Evolutionary conservation across 805 yeast species (phyloP).

Genomic region (Pichia cephalocereana): DNA sequence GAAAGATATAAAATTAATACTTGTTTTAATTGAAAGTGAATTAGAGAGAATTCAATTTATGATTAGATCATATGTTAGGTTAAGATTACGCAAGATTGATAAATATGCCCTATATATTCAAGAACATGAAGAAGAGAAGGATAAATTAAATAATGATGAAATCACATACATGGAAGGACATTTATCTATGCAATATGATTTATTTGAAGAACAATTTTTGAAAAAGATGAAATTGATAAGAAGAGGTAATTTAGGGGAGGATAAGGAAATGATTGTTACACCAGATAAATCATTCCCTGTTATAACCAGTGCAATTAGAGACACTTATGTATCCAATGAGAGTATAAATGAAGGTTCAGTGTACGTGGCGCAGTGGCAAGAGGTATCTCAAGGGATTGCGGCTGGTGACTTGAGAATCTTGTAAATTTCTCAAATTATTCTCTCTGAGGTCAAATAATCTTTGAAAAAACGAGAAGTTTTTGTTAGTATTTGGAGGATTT

Average conservation of each 20-base stretch:
- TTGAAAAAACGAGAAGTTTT: background rate
- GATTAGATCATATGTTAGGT: conserved; percentile 70
- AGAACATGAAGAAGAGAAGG: conserved; percentile 28
- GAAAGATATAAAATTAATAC: conserved; percentile 61
- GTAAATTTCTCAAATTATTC: no score
- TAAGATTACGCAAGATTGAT: conserved; percentile 71
- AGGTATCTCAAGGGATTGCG: background rate
- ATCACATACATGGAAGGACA: conserved; percentile 60
- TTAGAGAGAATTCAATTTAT: conserved; percentile 79
- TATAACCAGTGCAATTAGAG: conserved; percentile 27
- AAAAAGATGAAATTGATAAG: conserved; percentile 47
- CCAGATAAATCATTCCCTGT: conserved; percentile 71
- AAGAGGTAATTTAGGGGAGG: conserved; percentile 65
- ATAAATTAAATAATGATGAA: conserved; percentile 51
- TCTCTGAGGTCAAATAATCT: no score
- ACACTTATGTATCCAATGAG: background rate
- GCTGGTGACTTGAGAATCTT: no score
- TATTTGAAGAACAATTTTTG: conserved; percentile 62
- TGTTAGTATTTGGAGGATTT: no score
- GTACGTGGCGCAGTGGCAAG: background rate
- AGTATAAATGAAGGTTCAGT: background rate
- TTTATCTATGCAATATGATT: conserved; percentile 49
- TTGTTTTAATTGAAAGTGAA: conserved; percentile 85
- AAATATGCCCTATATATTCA: conserved; percentile 53
- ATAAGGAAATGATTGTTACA: conserved; percentile 66